Evolutionary conservation across 139 green algal genomes (phyloP), one percentile per base, ranked within the genome.

Genomic region (Chlamydomonas incerta): DNA sequence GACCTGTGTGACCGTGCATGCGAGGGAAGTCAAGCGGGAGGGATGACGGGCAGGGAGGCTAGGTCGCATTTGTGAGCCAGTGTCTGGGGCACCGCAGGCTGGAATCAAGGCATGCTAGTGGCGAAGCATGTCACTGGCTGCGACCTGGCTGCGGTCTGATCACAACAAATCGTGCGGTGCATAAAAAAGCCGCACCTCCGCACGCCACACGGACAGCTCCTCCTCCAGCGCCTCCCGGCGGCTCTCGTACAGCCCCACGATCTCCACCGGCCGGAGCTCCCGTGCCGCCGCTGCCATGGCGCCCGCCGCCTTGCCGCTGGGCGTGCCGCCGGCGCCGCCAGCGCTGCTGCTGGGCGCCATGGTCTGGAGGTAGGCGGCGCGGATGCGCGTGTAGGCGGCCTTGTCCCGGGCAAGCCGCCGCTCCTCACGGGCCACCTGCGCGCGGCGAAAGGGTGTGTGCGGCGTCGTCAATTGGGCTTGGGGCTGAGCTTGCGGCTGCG

Each of bases 211-310:
- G 3, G 85, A 83, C 41, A 95, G 81, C 87, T 96, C 93, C 26
- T 29, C 50, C 74, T 95, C 91, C 65, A 90, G 34, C 0, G 74
- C 88, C 85, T 95, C 93, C 17, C 85, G 79, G 72, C 93, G 89
- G 23, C 80, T 72, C 86, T 97, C 94, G 74, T 97, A 97, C 17
- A 96, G 69, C 15, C 91, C 87, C 9, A 96, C 93, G 60, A 97
- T 93, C 88, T 97, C 94, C 23, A 96, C 87, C 0, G 94, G 92
- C 60, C 94, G 86, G 80, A 97, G 85, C 88, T 97, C 93, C 2
- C 94, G 81, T 5, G 91, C 86, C n/a, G 93, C 93, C n/a, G 90
- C 89, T 47, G 90, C 82, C 33, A 96, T 88, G 18, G 92, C 91
- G 4, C 92, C 92, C 34, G 90, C 88, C 3, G 67, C 71, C 21